Conservation (phyloP, 2,329 filamentous ascomycete species). For the Penicillium capsulatum region DNA sequence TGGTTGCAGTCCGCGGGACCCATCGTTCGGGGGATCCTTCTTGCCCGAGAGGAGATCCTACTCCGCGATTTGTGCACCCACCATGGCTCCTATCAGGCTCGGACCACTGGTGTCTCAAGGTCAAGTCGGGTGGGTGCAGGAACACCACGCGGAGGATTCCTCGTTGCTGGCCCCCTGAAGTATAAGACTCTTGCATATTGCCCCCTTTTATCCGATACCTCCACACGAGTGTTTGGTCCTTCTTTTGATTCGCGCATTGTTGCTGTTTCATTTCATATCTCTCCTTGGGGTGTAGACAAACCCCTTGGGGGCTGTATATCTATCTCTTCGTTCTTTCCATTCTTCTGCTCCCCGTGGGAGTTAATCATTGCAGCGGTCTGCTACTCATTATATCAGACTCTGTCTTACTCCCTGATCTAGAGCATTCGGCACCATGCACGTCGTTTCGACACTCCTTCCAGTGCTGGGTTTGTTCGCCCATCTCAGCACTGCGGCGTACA, state of each 20-base stretch:
- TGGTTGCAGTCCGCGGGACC: constrained; percentile 11
- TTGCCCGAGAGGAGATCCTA: constrained; percentile 7
- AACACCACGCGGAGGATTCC: constrained; percentile 17
- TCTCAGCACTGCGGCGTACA: constrained; percentile 36
- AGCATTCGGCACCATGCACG: constrained; percentile 24
- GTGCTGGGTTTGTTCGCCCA: constrained; percentile 29
- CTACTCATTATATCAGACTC: constrained; percentile 19
- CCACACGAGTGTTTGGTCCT: neutral
- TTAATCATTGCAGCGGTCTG: constrained; percentile 2
- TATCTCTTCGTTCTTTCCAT: constrained; percentile 6
- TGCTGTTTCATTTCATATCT: constrained; percentile 7
- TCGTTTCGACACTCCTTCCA: constrained; percentile 26
- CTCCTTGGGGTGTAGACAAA: constrained; percentile 15
- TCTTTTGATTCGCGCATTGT: neutral
- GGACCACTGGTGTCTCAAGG: constrained; percentile 19
- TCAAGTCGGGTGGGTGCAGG: constrained; percentile 27
- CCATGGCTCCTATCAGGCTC: constrained; percentile 20
- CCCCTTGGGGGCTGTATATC: constrained; percentile 8
- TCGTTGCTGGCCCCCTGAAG: neutral
- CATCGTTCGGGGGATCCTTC: constrained; percentile 14
- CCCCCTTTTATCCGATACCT: too few relatives aligned
- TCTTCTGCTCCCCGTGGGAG: constrained; percentile 8
- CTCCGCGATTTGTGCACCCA: constrained; percentile 18
- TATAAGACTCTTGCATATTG: too few relatives aligned
- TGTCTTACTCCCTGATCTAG: constrained; percentile 7